Percentiles rank a stretch among this genome's conserved stretches.
These are phyloP conservation scores for Letharia lupina DNA, from an alignment of 495 filamentous ascomycete species.

Conservation along the genomic window DNA sequence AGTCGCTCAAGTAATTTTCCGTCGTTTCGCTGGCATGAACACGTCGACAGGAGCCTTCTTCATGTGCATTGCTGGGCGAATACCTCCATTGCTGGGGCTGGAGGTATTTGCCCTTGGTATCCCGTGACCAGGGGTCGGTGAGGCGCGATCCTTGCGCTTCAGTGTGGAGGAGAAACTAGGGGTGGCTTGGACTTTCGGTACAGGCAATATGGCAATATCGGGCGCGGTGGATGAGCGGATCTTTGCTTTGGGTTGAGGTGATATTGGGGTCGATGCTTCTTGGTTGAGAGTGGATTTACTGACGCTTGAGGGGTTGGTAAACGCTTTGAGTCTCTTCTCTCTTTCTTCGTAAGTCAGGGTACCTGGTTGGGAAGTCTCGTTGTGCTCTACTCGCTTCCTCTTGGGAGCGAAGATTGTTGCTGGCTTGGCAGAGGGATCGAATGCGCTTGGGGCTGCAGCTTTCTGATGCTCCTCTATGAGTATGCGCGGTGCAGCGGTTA, in stretches of 20 bases:
- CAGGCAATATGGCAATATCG: neutral
- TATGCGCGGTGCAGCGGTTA: conserved; percentile 35
- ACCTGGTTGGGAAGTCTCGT: neutral
- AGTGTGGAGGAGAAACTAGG: neutral
- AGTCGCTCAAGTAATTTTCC: conserved; percentile 8
- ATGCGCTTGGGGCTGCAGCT: conserved; percentile 17
- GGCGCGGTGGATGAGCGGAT: neutral
- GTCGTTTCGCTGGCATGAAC: conserved; percentile 24
- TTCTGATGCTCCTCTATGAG: conserved; percentile 39
- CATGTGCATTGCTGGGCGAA: conserved; percentile 6
- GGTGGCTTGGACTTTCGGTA: neutral
- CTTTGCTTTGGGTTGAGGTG: neutral
- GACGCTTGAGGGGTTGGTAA: conserved; percentile 15
- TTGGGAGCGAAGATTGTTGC: conserved; percentile 14
- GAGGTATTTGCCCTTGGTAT: neutral
- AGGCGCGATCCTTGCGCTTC: neutral
- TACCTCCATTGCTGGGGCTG: conserved; percentile 6
- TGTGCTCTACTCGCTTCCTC: conserved; percentile 15
- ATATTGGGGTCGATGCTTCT: neutral
- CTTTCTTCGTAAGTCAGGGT: conserved; percentile 4
- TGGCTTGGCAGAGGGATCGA: conserved; percentile 17
- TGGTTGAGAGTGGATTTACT: neutral
- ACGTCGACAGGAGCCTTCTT: conserved; percentile 19
- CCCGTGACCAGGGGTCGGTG: neutral
- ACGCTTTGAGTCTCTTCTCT: conserved; percentile 20